phyloP scores from a whole-genome alignment of 2,329 filamentous ascomycete species.

The Canariomyces notabilis region DNA sequence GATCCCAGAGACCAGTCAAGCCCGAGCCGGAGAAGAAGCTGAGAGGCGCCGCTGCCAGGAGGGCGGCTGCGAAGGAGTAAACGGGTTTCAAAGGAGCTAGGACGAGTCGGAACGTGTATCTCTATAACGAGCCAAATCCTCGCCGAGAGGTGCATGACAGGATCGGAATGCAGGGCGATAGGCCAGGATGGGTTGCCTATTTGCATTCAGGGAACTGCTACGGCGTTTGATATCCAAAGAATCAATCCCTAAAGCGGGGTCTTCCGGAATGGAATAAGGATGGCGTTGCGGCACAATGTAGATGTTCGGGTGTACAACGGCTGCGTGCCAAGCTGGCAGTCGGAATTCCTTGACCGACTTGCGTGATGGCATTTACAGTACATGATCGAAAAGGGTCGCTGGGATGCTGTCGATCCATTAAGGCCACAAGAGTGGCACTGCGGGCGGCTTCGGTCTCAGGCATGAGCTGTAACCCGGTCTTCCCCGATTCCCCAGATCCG shows the following conservation, averaged over 20 bases:
- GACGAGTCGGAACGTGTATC: conserved; percentile 14
- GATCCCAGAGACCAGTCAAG: conserved; percentile 75
- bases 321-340: conserved; percentile 8
- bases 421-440: conserved; percentile 1
- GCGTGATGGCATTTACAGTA: conserved; percentile 12
- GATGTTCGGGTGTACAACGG: conserved; percentile 10
- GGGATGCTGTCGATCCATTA: conserved; percentile 3
- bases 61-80: conserved; percentile 57
- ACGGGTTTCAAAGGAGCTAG: conserved; percentile 7
- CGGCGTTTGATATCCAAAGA: conserved; percentile 30
- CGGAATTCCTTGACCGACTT: not conserved
- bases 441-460: conserved; percentile 9
- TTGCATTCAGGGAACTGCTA: conserved; percentile 27
- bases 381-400: conserved; percentile 2
- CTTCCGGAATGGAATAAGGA: conserved; percentile 14
- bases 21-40: conserved; percentile 66
- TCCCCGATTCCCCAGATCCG: conserved; percentile 18
- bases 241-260: conserved; percentile 23
- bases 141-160: conserved; percentile 16
- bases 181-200: conserved; percentile 25
- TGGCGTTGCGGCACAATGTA: conserved; percentile 18
- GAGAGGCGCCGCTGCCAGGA: conserved; percentile 73
- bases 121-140: conserved; percentile 20
- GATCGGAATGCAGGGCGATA: conserved; percentile 21
- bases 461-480: conserved; percentile 16